Evolutionary conservation across 306 rosid species (phyloP).

Genomic region (Sphenostylis stenocarpa): DNA sequence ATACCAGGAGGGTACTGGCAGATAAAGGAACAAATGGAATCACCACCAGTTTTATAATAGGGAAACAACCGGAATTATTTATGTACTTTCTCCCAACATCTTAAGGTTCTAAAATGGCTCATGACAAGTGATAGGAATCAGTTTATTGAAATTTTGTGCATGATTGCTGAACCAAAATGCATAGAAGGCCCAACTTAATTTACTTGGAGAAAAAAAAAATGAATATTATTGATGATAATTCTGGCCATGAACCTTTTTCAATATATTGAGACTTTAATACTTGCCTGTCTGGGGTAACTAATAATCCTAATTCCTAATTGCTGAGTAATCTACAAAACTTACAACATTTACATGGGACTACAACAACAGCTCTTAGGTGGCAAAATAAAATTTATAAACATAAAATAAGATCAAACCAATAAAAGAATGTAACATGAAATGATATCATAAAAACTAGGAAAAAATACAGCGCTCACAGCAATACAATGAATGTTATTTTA

Average conservation of each 20-base stretch:
- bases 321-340: not conserved
- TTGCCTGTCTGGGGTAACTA: not conserved
- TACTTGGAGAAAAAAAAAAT: not conserved
- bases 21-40: not conserved
- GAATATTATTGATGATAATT: not conserved
- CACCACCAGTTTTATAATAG: not conserved
- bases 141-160: not conserved
- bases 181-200: not conserved
- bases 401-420: not conserved
- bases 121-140: not conserved
- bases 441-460: not conserved
- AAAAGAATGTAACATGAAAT: not conserved
- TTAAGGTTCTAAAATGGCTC: not conserved
- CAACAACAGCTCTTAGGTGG: not conserved
- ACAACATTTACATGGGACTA: not conserved
- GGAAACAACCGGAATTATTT: not conserved
- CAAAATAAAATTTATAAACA: not conserved
- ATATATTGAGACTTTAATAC: not conserved
- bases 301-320: not conserved
- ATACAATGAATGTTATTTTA: not conserved
- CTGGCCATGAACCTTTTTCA: not conserved
- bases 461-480: not conserved
- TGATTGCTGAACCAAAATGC: conserved; percentile 1
- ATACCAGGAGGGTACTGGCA: not conserved
- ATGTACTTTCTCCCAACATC: not conserved